Conservation (phyloP, 805 yeast species). For the Vanderwaltozyma polyspora region DNA sequence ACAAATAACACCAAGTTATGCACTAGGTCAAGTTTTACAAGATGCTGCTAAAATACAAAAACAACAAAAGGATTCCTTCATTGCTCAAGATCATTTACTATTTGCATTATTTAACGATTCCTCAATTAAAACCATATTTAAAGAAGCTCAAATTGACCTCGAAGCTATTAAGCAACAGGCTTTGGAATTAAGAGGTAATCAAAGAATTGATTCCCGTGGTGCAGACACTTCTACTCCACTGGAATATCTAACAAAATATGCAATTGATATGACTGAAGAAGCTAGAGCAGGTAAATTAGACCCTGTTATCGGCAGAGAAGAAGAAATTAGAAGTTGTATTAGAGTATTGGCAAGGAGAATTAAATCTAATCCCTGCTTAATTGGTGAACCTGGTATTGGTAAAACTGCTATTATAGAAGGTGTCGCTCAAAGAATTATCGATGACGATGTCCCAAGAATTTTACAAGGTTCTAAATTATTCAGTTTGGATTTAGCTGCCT, state of each 20-base stretch:
- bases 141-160: conserved; percentile 55
- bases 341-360: conserved; percentile 94
- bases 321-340: conserved; percentile 90
- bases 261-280: conserved; percentile 84
- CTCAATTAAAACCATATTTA: conserved; percentile 56
- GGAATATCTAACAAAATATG: conserved; percentile 82
- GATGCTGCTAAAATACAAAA: conserved; percentile 68
- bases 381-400: conserved; percentile 99
- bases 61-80: conserved; percentile 80
- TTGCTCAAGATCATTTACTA: conserved; percentile 90
- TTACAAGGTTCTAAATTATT: conserved; percentile 70
- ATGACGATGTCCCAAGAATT: conserved; percentile 87
- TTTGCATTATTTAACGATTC: conserved; percentile 76
- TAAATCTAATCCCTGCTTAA: conserved; percentile 89
- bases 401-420: conserved; percentile 97
- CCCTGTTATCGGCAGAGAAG: conserved; percentile 98
- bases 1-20: conserved; percentile 62
- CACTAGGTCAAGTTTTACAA: conserved; percentile 64
- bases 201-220: conserved; percentile 82
- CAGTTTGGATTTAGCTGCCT: conserved; percentile 88
- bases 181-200: conserved; percentile 73
- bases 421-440: conserved; percentile 93
- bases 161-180: conserved; percentile 72
- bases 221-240: conserved; percentile 82
- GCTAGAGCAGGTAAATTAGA: conserved; percentile 92